A percentile compares a stretch with the other conserved stretches of the same genome.
phyloP scores from a whole-genome alignment of 768 basidiomycete genomes.

The Phylloporus sp. region DNA sequence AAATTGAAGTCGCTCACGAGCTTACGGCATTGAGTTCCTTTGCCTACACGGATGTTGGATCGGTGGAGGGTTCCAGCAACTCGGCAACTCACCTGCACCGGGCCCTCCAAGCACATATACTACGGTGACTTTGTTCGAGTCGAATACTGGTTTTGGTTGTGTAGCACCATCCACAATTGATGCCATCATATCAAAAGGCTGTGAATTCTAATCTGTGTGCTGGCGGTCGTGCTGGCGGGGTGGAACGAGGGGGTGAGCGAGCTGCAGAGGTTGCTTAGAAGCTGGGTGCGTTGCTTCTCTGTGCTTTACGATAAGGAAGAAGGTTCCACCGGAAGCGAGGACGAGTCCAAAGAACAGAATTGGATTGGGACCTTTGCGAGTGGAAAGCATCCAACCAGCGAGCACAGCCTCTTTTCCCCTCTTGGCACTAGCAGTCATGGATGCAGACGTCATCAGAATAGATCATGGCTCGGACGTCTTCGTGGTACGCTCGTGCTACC shows the following conservation, averaged over 20 bases:
- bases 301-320: constrained; percentile 50
- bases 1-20: constrained; percentile 85
- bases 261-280: constrained; percentile 53
- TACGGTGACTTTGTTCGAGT: constrained; percentile 71
- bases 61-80: constrained; percentile 1
- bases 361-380: constrained; percentile 52
- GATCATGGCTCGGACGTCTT: constrained; percentile 57
- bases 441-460: constrained; percentile 41
- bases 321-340: constrained; percentile 51
- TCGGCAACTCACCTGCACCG: constrained; percentile 66
- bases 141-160: constrained; percentile 41
- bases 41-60: constrained; percentile 49
- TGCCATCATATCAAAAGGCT: constrained; percentile 13
- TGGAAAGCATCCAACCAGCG: constrained; percentile 11
- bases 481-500: constrained; percentile 57
- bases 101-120: constrained; percentile 96
- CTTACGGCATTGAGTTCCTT: constrained; percentile 88
- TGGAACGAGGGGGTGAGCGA: constrained; percentile 63
- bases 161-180: constrained; percentile 5
- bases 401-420: neutral
- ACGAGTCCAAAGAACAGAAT: constrained; percentile 54
- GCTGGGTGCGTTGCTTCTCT: constrained; percentile 57
- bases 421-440: constrained; percentile 36
- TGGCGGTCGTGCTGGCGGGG: constrained; percentile 41
- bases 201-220: constrained; percentile 8